Base-by-base conservation (phyloP, 257 asterid genomes). In the Agastache rugosa region DNA sequence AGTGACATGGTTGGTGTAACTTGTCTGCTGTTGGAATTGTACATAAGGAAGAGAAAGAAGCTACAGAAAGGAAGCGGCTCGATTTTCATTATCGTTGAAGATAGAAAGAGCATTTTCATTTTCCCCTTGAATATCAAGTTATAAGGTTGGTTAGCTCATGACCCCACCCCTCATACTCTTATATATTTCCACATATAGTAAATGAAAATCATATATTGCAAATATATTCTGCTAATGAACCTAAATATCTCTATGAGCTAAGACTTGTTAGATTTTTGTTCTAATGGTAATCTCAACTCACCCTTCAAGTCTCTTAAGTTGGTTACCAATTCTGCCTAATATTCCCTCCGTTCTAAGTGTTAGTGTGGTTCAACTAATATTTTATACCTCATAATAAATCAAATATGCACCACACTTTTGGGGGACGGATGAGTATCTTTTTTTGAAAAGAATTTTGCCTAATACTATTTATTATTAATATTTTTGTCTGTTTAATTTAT, bases 141-240 rank as follows among this genome's bases (percentile, higher is more conserved):
- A 65, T 67, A 66, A 47, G 8, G 16, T 39, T 39, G 79, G 74
- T 44, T 67, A 56, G 69, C 42, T 63, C 44, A 44, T 39, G n/a
- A 51, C 42, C 3, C 48, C 53, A 51, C 42, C 3, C 48, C 53
- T 47, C n/a, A 44, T 42, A 42, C 51, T 8, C 34, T 16, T 54
- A 15, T 34, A 34, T 31, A 47, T 34, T 39, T 23, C 22, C 5
- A 29, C 5, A 29, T 31, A 5, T 48, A 48, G 22, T 48, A 48
- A 16, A 16, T 48, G 55, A 48, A 8, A 48, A 16, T 48, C 23
- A 48, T n/a, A 48, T 1, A 6, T 48, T 48, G 55, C 22, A n/a
- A 48, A 48, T 48, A 48, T 7, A n/a, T 48, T 48, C 55, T 48
- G 11, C 20, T 8, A 47, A 15, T 14, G 54, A 47, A 45, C 17